Evolutionary conservation across 78 protist species (phyloP).

Genomic region (Dictyostelium citrinum): DNA sequence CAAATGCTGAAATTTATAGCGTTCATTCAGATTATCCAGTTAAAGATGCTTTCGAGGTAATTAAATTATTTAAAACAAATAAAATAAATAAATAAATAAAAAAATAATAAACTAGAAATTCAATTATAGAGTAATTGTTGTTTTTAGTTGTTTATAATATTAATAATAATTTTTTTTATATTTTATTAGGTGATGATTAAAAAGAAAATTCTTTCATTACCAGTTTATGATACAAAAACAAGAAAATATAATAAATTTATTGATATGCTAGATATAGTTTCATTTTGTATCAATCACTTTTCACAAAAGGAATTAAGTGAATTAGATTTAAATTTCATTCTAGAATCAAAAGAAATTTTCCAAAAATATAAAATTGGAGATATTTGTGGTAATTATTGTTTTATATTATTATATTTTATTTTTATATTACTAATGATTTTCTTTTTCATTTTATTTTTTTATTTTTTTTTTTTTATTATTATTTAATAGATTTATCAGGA

Average conservation of each 20-base stretch:
- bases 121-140: too few species aligned
- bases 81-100: neutral
- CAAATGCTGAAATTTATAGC: neutral
- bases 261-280: slow-evolving; percentile 39
- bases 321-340: slow-evolving; percentile 6
- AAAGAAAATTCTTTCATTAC: slow-evolving; percentile 50
- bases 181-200: too few species aligned
- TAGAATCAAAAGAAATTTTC: slow-evolving; percentile 44
- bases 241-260: slow-evolving; percentile 48
- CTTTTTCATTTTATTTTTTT: neutral
- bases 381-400: slow-evolving; percentile 40
- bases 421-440: neutral
- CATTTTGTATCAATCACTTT: slow-evolving; percentile 30
- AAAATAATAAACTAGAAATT: too few species aligned
- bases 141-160: too few species aligned
- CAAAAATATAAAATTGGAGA: slow-evolving; percentile 32
- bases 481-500: slow-evolving; percentile 10
- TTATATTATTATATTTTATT: neutral
- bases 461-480: neutral
- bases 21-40: neutral
- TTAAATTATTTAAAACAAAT: neutral
- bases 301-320: slow-evolving; percentile 19
- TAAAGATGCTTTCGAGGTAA: slow-evolving; percentile 24
- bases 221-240: slow-evolving; percentile 8
- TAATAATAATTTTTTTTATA: too few species aligned